Evolutionary conservation across 2,329 filamentous ascomycete genomes (phyloP).

Genomic region (Talaromyces piceae): DNA sequence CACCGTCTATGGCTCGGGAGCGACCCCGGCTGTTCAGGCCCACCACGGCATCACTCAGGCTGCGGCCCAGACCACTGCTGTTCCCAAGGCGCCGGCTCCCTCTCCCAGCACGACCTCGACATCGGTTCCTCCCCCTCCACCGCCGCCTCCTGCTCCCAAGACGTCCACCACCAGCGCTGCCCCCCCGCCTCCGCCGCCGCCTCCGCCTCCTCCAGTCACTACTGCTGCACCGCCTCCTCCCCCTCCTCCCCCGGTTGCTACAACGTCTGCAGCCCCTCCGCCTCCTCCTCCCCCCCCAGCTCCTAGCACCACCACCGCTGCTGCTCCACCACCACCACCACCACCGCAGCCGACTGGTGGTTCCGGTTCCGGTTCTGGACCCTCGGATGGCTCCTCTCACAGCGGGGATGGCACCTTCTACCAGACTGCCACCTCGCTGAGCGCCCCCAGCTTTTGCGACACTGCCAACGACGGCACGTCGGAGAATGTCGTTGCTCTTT

Average conservation of each 20-base stretch:
- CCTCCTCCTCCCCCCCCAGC: conserved; percentile 16
- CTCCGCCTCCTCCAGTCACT: conserved; percentile 15
- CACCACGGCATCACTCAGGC: neutral
- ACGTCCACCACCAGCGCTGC: conserved; percentile 8
- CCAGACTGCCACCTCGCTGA: conserved; percentile 55
- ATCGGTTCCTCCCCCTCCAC: conserved; percentile 4
- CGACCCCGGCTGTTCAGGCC: conserved; percentile 5
- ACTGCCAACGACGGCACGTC: conserved; percentile 48
- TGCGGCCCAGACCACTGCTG: conserved; percentile 10
- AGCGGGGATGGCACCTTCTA: conserved; percentile 70
- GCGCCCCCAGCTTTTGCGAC: conserved; percentile 49
- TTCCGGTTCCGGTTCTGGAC: conserved; percentile 11
- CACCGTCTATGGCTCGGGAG: conserved; percentile 37
- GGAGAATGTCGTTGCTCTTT: conserved; percentile 63
- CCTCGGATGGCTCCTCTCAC: conserved; percentile 25
- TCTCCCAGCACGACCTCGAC: conserved; percentile 7
- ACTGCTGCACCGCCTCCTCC: conserved; percentile 14
- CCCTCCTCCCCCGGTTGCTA: too few species aligned
- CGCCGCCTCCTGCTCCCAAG: conserved; percentile 11
- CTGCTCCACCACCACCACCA: conserved; percentile 12
- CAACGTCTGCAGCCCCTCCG: conserved; percentile 6
- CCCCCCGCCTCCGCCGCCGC: conserved; percentile 15
- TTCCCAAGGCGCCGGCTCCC: neutral
- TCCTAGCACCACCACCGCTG: conserved; percentile 6
- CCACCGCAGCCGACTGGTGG: conserved; percentile 3